phyloP scores from a whole-genome alignment of 1,139 yeast genomes.

The Groenewaldozyma sp. region DNA sequence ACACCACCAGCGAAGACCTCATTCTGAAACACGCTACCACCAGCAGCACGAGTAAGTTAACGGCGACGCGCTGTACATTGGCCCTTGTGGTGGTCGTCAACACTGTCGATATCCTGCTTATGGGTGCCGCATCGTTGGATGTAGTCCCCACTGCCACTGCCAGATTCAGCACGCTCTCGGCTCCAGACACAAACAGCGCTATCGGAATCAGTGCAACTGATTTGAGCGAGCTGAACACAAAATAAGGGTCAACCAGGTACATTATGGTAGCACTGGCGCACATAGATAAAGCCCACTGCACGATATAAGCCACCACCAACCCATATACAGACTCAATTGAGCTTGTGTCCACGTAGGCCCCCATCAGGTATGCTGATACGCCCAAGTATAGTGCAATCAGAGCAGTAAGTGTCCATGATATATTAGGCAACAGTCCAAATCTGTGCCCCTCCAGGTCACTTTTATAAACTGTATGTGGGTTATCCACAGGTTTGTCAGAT shows the following conservation, averaged over 20 bases:
- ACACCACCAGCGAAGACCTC: slow-evolving; percentile 14
- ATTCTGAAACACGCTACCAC: not conserved
- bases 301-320: slow-evolving; percentile 49
- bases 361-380: slow-evolving; percentile 29
- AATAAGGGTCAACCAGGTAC: slow-evolving; percentile 28
- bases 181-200: slow-evolving; percentile 34
- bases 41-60: not conserved
- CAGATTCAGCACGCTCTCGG: slow-evolving; percentile 40
- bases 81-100: not conserved
- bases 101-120: slow-evolving; percentile 25
- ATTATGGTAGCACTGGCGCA: slow-evolving; percentile 46
- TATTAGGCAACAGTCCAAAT: slow-evolving; percentile 12
- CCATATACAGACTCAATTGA: slow-evolving; percentile 54
- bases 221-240: slow-evolving; percentile 17
- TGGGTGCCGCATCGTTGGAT: slow-evolving; percentile 36
- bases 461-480: no score
- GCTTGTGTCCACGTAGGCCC: slow-evolving; percentile 38
- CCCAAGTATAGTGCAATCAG: slow-evolving; percentile 24
- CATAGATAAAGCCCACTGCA: slow-evolving; percentile 41
- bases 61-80: not conserved
- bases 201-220: slow-evolving; percentile 31
- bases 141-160: slow-evolving; percentile 34
- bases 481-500: no score
- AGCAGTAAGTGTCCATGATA: slow-evolving; percentile 12
- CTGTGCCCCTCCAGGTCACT: slow-evolving; percentile 3